Evolutionary conservation across 495 filamentous ascomycete species (phyloP).

Genomic region (Aspergillus haitiensis): DNA sequence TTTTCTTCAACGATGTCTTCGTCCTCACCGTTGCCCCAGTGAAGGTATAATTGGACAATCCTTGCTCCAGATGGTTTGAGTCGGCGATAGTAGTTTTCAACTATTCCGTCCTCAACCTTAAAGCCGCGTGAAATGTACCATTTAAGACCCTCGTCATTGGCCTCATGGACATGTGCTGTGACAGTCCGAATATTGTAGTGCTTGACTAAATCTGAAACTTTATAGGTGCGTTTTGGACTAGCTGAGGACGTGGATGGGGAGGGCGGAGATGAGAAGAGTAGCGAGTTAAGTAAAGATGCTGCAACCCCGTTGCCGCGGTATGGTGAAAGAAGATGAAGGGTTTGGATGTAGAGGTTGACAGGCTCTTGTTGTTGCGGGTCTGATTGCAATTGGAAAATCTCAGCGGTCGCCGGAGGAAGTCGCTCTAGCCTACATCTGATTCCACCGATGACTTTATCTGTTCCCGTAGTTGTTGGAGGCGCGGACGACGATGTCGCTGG

Average conservation of each 20-base stretch:
- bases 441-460: slow-evolving; percentile 71
- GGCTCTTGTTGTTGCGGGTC: slow-evolving; percentile 33
- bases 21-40: slow-evolving; percentile 27
- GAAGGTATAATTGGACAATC: slow-evolving; percentile 60
- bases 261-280: slow-evolving; percentile 47
- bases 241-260: slow-evolving; percentile 31
- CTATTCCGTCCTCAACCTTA: slow-evolving; percentile 51
- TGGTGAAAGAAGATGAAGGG: slow-evolving; percentile 76
- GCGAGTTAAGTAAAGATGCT: slow-evolving; percentile 62
- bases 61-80: slow-evolving; percentile 78
- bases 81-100: slow-evolving; percentile 80
- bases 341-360: slow-evolving; percentile 79
- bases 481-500: slow-evolving; percentile 25
- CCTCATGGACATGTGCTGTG: slow-evolving; percentile 93
- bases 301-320: slow-evolving; percentile 81
- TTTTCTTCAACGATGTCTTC: background rate
- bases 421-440: slow-evolving; percentile 79
- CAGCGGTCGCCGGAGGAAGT: slow-evolving; percentile 25
- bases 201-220: slow-evolving; percentile 49
- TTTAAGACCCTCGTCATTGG: slow-evolving; percentile 77
- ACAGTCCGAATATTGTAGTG: slow-evolving; percentile 54
- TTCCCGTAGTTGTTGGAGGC: slow-evolving; percentile 23
- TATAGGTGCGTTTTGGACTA: slow-evolving; percentile 20
- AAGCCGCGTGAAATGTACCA: slow-evolving; percentile 92
- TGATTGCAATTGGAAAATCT: slow-evolving; percentile 21